Evolutionary conservation across 345 rosid genomes (phyloP).

Genomic region (Syzygium jambos): DNA sequence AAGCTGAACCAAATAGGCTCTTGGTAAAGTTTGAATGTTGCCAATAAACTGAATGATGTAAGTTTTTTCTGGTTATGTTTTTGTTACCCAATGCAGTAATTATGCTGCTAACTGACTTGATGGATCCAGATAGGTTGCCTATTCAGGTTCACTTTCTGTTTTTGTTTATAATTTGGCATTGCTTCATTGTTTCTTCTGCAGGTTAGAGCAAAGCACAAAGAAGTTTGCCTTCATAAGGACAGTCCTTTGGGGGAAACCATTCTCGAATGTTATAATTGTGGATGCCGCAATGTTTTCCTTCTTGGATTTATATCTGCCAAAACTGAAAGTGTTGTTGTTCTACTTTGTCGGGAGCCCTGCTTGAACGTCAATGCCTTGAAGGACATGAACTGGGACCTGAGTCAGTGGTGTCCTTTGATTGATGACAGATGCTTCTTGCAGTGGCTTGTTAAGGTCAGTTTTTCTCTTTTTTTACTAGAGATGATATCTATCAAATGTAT

Average conservation of each 20-base stretch:
- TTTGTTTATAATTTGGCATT: not conserved
- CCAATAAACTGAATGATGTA: not conserved
- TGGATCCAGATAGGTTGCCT: not conserved
- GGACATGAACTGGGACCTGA: slow-evolving; percentile 99
- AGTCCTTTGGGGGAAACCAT: slow-evolving; percentile 99
- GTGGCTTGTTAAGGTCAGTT: slow-evolving; percentile 96
- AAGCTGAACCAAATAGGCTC: not conserved
- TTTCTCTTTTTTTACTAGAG: not conserved
- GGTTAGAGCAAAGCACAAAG: slow-evolving; percentile 99
- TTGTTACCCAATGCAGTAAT: not conserved
- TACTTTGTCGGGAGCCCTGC: slow-evolving; percentile 98
- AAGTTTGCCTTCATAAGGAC: slow-evolving; percentile 99
- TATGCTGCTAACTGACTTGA: not conserved
- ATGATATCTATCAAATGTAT: not conserved
- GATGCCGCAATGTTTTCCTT: slow-evolving; percentile 97
- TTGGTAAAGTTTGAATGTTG: not conserved
- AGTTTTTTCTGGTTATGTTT: not conserved
- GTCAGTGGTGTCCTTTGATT: slow-evolving; percentile 99
- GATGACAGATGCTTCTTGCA: slow-evolving; percentile 98
- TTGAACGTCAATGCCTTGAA: slow-evolving; percentile 95
- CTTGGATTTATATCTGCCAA: slow-evolving; percentile 98
- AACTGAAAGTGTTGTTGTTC: slow-evolving; percentile 98
- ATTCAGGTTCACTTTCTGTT: not conserved
- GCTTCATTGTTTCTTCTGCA: slow-evolving; percentile 13
- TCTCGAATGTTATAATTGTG: slow-evolving; percentile 98